Evolutionary conservation across 1,284 basidiomycete genomes (phyloP).

Genomic region (Pyrrhoderma noxium): DNA sequence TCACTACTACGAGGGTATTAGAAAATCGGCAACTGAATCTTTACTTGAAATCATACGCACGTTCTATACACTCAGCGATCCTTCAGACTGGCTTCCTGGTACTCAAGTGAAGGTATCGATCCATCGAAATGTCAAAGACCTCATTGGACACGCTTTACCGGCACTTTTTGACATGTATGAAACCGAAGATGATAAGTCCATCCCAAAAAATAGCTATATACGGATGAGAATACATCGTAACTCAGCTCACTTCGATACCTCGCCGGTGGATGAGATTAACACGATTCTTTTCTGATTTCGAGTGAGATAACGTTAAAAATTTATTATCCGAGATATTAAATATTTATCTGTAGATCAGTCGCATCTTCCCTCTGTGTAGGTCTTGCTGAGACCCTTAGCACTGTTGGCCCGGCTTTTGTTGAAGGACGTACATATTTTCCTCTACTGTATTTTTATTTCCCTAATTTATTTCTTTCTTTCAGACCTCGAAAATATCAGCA

Average conservation of each 20-base stretch:
- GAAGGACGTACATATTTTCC: too few species aligned
- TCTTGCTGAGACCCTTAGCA: too few species aligned
- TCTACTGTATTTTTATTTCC: too few species aligned
- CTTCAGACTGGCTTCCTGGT: constrained; percentile 80
- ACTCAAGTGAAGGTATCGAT: constrained; percentile 52
- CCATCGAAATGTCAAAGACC: constrained; percentile 72
- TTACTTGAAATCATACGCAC: constrained; percentile 88
- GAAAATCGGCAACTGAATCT: constrained; percentile 89
- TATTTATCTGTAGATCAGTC: constrained; percentile 57
- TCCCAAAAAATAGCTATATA: constrained; percentile 11
- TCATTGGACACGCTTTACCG: constrained; percentile 72
- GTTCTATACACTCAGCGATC: constrained; percentile 90
- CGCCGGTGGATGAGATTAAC: constrained; percentile 54
- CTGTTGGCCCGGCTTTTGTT: too few species aligned
- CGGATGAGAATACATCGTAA: constrained; percentile 56
- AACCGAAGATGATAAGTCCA: constrained; percentile 88
- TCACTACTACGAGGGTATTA: constrained; percentile 98
- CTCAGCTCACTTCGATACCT: constrained; percentile 85
- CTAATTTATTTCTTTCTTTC: constrained; percentile 17
- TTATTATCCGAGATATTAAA: neutral
- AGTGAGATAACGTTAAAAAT: constrained; percentile 11
- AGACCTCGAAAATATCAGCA: constrained; percentile 79
- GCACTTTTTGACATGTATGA: constrained; percentile 86
- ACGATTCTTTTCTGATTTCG: constrained; percentile 29
- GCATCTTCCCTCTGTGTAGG: constrained; percentile 81